Evolutionary conservation across 1,284 basidiomycete genomes (phyloP), one percentile per base, ranked within the genome.

Genomic region (Papiliotrema nemorosa): DNA sequence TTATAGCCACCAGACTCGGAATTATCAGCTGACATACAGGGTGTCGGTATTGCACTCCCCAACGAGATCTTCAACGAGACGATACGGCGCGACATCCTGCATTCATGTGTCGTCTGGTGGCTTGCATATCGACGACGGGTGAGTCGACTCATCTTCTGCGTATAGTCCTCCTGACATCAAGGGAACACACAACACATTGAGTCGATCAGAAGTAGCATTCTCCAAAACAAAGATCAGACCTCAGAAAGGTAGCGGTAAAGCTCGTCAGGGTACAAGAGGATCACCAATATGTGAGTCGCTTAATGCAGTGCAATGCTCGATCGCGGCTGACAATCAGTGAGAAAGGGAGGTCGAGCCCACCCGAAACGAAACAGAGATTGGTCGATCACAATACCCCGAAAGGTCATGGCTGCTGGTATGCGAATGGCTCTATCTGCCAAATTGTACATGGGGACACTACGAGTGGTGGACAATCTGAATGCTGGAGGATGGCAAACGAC

Each of bases 331-430:
- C 24, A 26, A 26, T 20, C 53, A 72, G 69, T 63, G 18, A 81
- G 86, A 31, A 93, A 93, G 47, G 94, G 94, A 76, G 94, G 92
- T 62, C 83, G 88, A 26, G 89, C 89, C 2, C 90, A 90, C 62
- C 90, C 90, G 34, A 90, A 91, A 0, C 86, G 88, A 66, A 89
- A 90, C 0, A 82, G 92, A 49, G 88, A 96, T 73, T 93, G 92
- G 72, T 84, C 88, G 59, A 93, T 90, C 40, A 85, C 88, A 56
- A 81, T 97, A 14, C 88, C 89, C 9, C 82, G 90, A 53, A 93
- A 94, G 74, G 87, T 96, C 50, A 82, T 91, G 35, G 81, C 90
- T 65, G 86, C 97, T 80, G 93, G 92, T n/a, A 84, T 97, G 81
- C 83, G 88, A 24, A 85, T 90, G 38, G 90, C 90, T 1, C 75